phyloP scores from a whole-genome alignment of 2,329 filamentous ascomycete genomes.

The Monilinia aucupariae region DNA sequence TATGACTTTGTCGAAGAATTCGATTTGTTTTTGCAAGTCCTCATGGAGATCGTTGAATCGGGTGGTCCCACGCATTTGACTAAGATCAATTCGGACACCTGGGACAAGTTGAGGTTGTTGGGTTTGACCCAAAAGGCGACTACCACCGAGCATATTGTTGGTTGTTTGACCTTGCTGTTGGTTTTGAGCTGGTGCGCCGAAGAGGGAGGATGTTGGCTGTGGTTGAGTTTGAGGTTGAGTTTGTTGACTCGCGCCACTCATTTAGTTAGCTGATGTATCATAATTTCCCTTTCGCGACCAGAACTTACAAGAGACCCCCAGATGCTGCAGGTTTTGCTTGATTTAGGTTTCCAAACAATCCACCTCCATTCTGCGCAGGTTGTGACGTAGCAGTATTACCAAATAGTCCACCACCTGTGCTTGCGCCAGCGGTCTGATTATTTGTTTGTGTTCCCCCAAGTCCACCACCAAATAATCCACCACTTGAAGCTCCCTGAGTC shows the following conservation, averaged over 20 bases:
- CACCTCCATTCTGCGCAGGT: conserved; percentile 28
- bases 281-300: neutral
- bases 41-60: conserved; percentile 87
- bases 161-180: conserved; percentile 22
- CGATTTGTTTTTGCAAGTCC: conserved; percentile 72
- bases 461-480: conserved; percentile 35
- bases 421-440: conserved; percentile 24
- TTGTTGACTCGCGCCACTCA: conserved; percentile 25
- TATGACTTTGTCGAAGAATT: conserved; percentile 73
- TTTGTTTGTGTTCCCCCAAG: conserved; percentile 24
- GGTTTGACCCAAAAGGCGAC: conserved; percentile 42
- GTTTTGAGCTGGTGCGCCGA: conserved; percentile 20
- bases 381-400: conserved; percentile 29
- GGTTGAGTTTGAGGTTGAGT: conserved; percentile 28
- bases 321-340: conserved; percentile 32
- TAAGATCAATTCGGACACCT: conserved; percentile 72
- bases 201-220: conserved; percentile 25
- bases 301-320: conserved; percentile 32
- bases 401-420: conserved; percentile 31
- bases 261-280: conserved; percentile 3
- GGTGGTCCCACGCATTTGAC: conserved; percentile 76
- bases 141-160: conserved; percentile 13
- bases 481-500: conserved; percentile 21
- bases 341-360: conserved; percentile 30
- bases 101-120: conserved; percentile 52